Percentiles rank a stretch among this genome's conserved stretches.
Conservation (phyloP, 352 stramenopile genomes). For the Peronospora destructor region DNA sequence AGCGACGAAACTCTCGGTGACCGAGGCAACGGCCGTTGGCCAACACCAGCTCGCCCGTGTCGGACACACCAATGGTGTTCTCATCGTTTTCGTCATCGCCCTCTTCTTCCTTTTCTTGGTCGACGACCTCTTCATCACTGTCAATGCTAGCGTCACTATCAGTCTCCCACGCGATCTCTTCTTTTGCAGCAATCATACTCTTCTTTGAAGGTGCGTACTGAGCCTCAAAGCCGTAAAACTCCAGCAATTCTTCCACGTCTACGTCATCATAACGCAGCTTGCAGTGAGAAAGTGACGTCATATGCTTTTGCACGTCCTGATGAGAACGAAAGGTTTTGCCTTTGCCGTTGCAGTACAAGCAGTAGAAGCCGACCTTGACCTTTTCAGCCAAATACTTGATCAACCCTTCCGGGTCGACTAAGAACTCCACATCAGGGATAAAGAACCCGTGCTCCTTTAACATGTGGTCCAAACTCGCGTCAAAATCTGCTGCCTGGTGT, state of each 20-base stretch:
- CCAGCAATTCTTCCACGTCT: slow-evolving; percentile 83
- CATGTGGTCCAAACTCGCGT: slow-evolving; percentile 86
- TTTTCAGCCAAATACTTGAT: slow-evolving; percentile 93
- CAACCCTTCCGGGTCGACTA: slow-evolving; percentile 86
- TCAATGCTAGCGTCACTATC: slow-evolving; percentile 74
- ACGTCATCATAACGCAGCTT: slow-evolving; percentile 89
- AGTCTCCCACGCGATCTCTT: slow-evolving; percentile 68
- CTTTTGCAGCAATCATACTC: slow-evolving; percentile 26
- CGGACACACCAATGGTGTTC: slow-evolving; percentile 66
- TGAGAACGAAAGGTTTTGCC: slow-evolving; percentile 85
- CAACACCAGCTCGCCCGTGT: slow-evolving; percentile 86
- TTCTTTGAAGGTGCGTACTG: slow-evolving; percentile 57
- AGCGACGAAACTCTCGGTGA: slow-evolving; percentile 83
- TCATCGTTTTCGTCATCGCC: slow-evolving; percentile 43
- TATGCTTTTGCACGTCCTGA: slow-evolving; percentile 92
- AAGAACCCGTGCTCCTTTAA: slow-evolving; percentile 92
- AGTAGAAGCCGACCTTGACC: slow-evolving; percentile 92
- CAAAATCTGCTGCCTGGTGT: slow-evolving; percentile 52
- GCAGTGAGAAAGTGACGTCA: slow-evolving; percentile 88
- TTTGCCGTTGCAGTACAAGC: slow-evolving; percentile 92
- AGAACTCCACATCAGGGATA: slow-evolving; percentile 91
- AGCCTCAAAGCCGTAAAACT: slow-evolving; percentile 88
- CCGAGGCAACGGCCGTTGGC: slow-evolving; percentile 77
- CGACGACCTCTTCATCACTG: slow-evolving; percentile 68
- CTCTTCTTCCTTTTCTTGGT: slow-evolving; percentile 37